These are phyloP conservation scores for Boletellus deceptivus DNA, from an alignment of 1,284 basidiomycete genomes.

Conservation along the genomic window DNA sequence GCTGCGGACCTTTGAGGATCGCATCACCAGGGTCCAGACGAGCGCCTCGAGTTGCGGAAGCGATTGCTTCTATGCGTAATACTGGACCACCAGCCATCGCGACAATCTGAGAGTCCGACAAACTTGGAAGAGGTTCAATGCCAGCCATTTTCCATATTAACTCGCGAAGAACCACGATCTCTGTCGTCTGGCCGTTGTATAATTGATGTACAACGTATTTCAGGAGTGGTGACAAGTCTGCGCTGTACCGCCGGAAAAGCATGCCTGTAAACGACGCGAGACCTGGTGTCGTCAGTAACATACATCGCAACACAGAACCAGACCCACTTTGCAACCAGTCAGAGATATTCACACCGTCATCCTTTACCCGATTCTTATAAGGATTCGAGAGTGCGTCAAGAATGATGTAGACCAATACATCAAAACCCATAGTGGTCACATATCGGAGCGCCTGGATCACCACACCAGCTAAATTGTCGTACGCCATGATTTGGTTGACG, in stretches of 20 bases:
- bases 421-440: conserved; percentile 90
- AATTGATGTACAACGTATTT: conserved; percentile 93
- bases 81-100: conserved; percentile 90
- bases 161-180: conserved; percentile 89
- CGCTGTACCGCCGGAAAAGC: conserved; percentile 84
- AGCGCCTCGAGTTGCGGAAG: conserved; percentile 68
- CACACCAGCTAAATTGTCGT: conserved; percentile 90
- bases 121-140: conserved; percentile 85
- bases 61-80: conserved; percentile 83
- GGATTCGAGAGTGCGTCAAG: conserved; percentile 89
- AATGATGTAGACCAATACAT: conserved; percentile 87
- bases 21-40: conserved; percentile 63
- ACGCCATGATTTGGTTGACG: conserved; percentile 93
- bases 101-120: conserved; percentile 85
- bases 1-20: conserved; percentile 57
- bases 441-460: conserved; percentile 91
- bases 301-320: conserved; percentile 1
- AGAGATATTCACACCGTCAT: conserved; percentile 88
- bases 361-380: conserved; percentile 82
- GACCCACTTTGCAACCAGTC: conserved; percentile 91
- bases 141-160: conserved; percentile 95
- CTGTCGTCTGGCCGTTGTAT: conserved; percentile 79
- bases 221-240: conserved; percentile 82
- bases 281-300: conserved; percentile 44
- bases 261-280: conserved; percentile 92